Evolutionary conservation across 176 grass and related monocot genomes (phyloP).

Genomic region (Pontederia paniculata): DNA sequence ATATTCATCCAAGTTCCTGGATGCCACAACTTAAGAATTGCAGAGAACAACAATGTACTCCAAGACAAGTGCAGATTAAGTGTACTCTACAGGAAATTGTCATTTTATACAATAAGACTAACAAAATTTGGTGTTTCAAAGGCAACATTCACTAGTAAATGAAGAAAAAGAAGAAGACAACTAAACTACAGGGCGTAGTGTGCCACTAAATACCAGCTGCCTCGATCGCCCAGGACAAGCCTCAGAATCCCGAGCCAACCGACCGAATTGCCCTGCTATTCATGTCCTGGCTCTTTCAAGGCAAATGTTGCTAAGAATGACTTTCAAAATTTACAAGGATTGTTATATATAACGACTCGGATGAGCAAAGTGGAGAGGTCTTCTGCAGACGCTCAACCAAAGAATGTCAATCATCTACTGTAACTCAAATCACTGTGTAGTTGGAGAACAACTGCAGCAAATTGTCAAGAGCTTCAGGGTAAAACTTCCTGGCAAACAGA

Average conservation of each 20-base stretch:
- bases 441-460: slow-evolving; percentile 44
- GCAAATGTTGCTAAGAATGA: not conserved
- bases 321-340: too few relatives aligned
- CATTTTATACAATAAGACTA: not conserved
- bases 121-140: not conserved
- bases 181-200: not conserved
- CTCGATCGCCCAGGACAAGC: not conserved
- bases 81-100: too few relatives aligned
- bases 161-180: not conserved
- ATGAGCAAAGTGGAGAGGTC: not conserved
- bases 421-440: slow-evolving; percentile 40
- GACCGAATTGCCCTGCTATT: not conserved
- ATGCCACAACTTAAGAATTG: too few relatives aligned
- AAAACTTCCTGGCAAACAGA: slow-evolving; percentile 66
- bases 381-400: not conserved
- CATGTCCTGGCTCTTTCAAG: not conserved
- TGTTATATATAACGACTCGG: too few relatives aligned
- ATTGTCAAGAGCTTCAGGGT: slow-evolving; percentile 49
- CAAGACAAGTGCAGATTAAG: too few relatives aligned
- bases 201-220: not conserved
- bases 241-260: not conserved
- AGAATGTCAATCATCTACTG: not conserved
- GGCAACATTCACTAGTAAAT: not conserved
- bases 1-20: too few relatives aligned
- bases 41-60: too few relatives aligned